These are phyloP conservation scores for Paramecium primaurelia DNA, from an alignment of 73 alveolate species.

Conservation along the genomic window DNA sequence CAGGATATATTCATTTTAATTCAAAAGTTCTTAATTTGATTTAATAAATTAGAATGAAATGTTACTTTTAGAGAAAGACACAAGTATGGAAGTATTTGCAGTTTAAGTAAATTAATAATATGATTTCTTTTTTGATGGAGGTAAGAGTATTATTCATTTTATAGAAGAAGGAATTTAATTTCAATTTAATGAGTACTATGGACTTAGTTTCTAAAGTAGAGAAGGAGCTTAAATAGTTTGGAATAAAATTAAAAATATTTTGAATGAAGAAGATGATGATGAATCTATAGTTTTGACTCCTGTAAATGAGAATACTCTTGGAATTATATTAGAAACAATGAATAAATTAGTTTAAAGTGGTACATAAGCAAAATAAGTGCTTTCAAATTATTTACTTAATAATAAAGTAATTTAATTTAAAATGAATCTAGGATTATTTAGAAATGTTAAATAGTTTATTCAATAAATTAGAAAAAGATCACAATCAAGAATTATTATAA, in stretches of 20 bases:
- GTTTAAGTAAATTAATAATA: neutral
- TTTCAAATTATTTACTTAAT: neutral
- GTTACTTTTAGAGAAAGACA: neutral
- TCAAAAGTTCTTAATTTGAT: neutral
- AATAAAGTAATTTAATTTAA: neutral
- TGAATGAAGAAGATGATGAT: neutral
- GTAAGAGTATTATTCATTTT: neutral
- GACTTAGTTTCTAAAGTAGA: conserved; percentile 9
- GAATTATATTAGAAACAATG: neutral
- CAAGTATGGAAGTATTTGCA: neutral
- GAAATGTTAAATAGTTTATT: neutral
- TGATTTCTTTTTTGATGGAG: neutral
- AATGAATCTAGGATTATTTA: neutral
- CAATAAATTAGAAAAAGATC: neutral
- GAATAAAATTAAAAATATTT: neutral
- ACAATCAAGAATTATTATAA: neutral
- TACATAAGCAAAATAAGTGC: neutral
- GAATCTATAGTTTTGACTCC: neutral
- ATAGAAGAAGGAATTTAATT: neutral
- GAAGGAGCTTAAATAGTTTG: neutral
- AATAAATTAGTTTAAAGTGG: neutral
- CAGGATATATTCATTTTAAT: neutral
- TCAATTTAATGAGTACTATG: neutral
- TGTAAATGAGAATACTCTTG: neutral
- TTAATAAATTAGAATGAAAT: neutral